phyloP scores from a whole-genome alignment of 139 green algal species.

The Eudorina sp. region DNA sequence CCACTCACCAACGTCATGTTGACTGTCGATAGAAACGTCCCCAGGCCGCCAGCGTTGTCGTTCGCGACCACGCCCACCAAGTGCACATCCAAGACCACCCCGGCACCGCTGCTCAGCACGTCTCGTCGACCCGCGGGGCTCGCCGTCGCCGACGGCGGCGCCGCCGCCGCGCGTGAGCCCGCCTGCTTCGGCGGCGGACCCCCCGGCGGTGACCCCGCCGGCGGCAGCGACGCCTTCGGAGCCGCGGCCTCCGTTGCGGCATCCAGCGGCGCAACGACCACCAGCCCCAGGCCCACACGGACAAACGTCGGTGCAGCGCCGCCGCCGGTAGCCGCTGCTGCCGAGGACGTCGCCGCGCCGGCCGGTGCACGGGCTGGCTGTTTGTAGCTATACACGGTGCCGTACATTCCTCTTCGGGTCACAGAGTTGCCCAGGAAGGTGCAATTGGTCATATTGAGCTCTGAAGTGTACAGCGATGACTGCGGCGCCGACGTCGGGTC shows the following conservation, averaged over 20 bases:
- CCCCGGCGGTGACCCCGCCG: too few species aligned
- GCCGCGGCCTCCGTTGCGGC: neutral
- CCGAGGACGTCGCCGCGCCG: too few species aligned
- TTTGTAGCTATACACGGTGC: neutral
- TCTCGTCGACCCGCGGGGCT: neutral
- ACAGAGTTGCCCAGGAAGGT: neutral
- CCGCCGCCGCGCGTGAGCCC: too few species aligned
- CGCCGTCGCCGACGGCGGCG: too few species aligned
- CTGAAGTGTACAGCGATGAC: neutral
- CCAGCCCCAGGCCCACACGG: neutral
- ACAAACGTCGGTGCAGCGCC: neutral
- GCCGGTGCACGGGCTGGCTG: neutral
- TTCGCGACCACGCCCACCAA: neutral
- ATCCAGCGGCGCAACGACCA: neutral
- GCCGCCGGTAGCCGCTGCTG: too few species aligned
- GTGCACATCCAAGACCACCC: neutral
- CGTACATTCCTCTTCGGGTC: neutral
- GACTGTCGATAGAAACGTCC: neutral
- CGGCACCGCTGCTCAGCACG: too few species aligned
- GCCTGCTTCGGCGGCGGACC: too few species aligned
- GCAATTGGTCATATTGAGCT: neutral
- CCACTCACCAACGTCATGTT: neutral
- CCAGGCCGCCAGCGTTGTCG: neutral
- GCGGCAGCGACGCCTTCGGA: too few species aligned
- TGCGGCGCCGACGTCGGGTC: neutral